Conservation (phyloP, 2,329 filamentous ascomycete species). For the Talaromyces sp. region DNA sequence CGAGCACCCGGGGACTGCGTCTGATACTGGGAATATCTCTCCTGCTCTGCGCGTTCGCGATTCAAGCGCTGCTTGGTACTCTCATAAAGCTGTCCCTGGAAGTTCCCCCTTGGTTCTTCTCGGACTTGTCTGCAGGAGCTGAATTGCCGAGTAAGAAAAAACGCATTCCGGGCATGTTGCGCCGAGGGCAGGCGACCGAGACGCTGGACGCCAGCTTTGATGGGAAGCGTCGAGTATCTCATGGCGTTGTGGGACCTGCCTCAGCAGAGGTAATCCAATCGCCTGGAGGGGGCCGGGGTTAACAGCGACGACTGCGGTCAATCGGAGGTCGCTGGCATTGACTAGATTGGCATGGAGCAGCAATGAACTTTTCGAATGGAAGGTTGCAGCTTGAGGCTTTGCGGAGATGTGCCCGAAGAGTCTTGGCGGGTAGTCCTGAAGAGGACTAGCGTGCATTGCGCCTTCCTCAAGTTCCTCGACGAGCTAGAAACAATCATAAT, state of each 20-base stretch:
- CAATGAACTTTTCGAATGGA: not conserved
- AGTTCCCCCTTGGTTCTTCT: conserved; percentile 38
- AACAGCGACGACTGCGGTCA: not conserved
- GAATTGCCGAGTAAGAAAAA: not conserved
- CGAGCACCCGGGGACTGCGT: conserved; percentile 34
- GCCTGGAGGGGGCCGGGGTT: not conserved
- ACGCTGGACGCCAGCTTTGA: not conserved
- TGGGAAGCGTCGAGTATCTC: conserved; percentile 5
- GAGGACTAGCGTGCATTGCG: not conserved
- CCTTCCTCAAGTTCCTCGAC: not conserved
- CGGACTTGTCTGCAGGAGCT: not conserved
- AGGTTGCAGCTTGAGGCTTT: not conserved
- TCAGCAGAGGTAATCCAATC: no score
- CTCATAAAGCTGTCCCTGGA: conserved; percentile 59
- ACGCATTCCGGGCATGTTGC: not conserved
- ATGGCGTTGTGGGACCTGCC: not conserved
- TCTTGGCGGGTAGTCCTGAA: not conserved
- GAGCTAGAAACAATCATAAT: not conserved
- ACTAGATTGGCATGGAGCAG: not conserved
- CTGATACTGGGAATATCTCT: conserved; percentile 43
- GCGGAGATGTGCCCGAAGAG: not conserved
- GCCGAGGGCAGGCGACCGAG: not conserved
- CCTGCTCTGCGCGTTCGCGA: conserved; percentile 54
- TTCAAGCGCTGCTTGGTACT: conserved; percentile 55
- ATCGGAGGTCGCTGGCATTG: not conserved